Base-by-base conservation (phyloP, 768 basidiomycete species). In the Panaeolus cyanescens region DNA sequence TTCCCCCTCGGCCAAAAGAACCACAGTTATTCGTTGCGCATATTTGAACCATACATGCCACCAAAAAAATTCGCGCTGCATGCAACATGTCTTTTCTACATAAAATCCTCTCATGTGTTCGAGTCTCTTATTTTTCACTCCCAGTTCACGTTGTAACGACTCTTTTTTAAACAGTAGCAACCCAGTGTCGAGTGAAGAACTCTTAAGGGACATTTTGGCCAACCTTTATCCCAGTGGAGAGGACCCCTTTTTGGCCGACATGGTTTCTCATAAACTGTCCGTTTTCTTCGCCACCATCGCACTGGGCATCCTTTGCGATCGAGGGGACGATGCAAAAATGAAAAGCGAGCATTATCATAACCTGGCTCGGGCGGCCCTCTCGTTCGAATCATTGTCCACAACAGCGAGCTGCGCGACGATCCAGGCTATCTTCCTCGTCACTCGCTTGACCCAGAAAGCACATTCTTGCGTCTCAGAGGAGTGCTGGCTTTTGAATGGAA, bases 251-350 rank as follows among this genome's bases (percentile, higher is more conserved):
- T 62, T 80, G 19, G 72, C 79, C 37, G 54, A 54, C 15, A 57
- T 83, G 20, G 80, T 83, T 56, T 74, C 83, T 0, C 82, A 86
- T 58, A 71, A 75, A 32, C 75, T 87, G 32, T 75, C 85, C 17
- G 76, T 84, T 19, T 81, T 87, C 69, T 86, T 85, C 68, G 77
- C 80, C 59, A 59, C 85, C 32, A 67, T 87, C 5, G 79, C 82
- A 4, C 76, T 78, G 33, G 86, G 85, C 6, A 66, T 74, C 17
- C 67, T 83, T 5, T 81, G 80, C 62, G 82, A 85, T 45, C 71
- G 15, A 13, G 25, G 9, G 9, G 45, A 79, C 1, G 71, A 74
- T 25, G 67, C 77, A 28, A 61, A 64, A 17, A 50, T 64, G 5
- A 50, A 72, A 2, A 75, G 79, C 30, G 77, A 80, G 54, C 73